Conservation (phyloP, 805 yeast genomes). For the Yarrowia divulgata region DNA sequence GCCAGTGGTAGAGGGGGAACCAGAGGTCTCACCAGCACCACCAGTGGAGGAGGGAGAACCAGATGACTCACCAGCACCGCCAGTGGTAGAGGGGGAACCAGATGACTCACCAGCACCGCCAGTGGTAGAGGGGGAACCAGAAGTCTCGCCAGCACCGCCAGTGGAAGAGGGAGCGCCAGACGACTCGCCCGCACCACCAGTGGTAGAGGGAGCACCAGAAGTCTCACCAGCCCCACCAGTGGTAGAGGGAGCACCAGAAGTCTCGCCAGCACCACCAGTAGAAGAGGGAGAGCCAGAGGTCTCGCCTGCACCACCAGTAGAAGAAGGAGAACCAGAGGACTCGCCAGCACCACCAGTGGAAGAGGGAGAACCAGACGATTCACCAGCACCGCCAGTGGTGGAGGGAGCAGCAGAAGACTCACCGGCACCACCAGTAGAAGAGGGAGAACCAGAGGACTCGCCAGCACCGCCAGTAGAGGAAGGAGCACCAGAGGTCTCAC, state of each 20-base stretch:
- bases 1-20: neutral
- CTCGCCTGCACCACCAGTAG: no score
- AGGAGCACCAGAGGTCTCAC: neutral
- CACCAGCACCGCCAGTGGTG: no score
- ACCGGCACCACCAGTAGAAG: neutral
- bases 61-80: neutral
- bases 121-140: slow-evolving; percentile 1
- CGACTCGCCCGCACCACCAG: no score
- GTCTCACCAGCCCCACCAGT: neutral
- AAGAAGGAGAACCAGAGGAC: no score
- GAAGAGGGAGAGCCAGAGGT: no score
- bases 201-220: no score
- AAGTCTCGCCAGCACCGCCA: neutral
- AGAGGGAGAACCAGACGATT: no score
- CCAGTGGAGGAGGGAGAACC: neutral
- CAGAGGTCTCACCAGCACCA: neutral
- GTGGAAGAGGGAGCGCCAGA: no score
- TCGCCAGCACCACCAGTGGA: no score
- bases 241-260: neutral
- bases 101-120: neutral
- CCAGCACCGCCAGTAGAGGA: neutral
- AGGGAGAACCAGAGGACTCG: neutral
- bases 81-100: neutral
- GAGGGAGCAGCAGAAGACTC: neutral
- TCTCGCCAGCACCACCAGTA: neutral